Percentiles rank a stretch among this genome's conserved stretches.
Evolutionary conservation across 2,329 filamentous ascomycete species (phyloP).

Genomic region (Neofusicoccum sp.): DNA sequence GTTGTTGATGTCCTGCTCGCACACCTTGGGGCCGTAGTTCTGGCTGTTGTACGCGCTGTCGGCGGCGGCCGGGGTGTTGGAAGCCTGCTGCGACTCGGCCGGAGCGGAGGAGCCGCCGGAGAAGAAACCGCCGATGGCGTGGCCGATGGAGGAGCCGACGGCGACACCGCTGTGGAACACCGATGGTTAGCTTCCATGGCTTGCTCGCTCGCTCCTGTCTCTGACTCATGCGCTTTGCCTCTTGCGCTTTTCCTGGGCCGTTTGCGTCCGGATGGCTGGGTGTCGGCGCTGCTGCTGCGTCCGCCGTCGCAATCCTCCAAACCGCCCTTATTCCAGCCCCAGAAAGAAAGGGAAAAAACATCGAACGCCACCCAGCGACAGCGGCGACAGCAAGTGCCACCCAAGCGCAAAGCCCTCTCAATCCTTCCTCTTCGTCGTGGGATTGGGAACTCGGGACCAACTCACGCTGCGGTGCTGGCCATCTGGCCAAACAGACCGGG

Average conservation of each 20-base stretch:
- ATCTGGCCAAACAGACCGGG: slow-evolving; percentile 94
- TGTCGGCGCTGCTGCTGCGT: neutral
- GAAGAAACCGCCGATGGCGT: slow-evolving; percentile 91
- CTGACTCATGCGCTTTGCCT: neutral
- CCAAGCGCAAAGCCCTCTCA: neutral
- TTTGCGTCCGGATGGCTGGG: neutral
- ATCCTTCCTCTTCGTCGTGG: neutral
- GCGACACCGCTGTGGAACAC: slow-evolving; percentile 78
- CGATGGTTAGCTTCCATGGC: neutral
- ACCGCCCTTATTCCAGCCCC: too few species aligned
- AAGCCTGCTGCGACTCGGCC: slow-evolving; percentile 45
- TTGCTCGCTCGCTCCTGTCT: too few species aligned
- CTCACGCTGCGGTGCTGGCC: slow-evolving; percentile 96
- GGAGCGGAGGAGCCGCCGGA: slow-evolving; percentile 63
- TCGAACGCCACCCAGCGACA: neutral
- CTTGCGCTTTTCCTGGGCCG: neutral
- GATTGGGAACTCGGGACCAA: slow-evolving; percentile 31
- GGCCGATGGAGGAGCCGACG: slow-evolving; percentile 91
- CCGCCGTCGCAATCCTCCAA: neutral
- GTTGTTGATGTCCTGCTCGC: slow-evolving; percentile 75
- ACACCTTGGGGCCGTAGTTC: slow-evolving; percentile 47
- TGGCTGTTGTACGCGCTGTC: slow-evolving; percentile 54
- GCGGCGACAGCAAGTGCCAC: neutral
- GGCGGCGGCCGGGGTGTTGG: slow-evolving; percentile 38
- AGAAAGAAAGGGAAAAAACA: too few species aligned